phyloP scores from a whole-genome alignment of 164 flowering plant species.

The Nymphaea colorata region DNA sequence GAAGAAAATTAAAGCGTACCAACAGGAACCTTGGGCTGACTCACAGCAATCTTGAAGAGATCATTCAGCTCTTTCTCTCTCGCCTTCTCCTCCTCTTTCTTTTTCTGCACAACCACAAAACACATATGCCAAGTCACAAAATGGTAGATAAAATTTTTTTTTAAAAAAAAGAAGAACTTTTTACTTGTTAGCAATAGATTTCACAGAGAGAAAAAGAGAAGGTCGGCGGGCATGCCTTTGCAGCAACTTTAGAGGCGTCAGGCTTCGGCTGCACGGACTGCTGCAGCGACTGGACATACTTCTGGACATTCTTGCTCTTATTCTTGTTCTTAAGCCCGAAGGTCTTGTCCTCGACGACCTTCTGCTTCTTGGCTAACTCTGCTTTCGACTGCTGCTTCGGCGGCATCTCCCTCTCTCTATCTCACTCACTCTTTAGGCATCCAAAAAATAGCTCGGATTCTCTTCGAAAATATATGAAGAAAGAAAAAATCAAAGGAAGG shows the following conservation, averaged over 20 bases:
- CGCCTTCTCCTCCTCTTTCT: conserved; percentile 94
- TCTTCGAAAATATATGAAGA: neutral
- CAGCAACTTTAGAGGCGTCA: conserved; percentile 52
- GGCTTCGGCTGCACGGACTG: conserved; percentile 68
- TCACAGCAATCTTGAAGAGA: conserved; percentile 80
- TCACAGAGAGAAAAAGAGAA: neutral
- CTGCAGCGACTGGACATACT: conserved; percentile 72
- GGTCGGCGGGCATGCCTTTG: conserved; percentile 34
- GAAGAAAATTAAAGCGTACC: conserved; percentile 28
- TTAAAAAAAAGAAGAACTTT: neutral
- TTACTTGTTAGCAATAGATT: neutral
- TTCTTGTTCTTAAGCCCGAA: conserved; percentile 95
- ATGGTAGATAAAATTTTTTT: neutral
- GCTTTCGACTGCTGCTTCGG: conserved; percentile 70
- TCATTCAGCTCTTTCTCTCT: conserved; percentile 89
- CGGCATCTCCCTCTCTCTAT: conserved; percentile 39
- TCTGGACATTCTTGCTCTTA: conserved; percentile 93
- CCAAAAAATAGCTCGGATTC: neutral
- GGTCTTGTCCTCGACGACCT: conserved; percentile 91
- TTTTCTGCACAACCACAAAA: conserved; percentile 43
- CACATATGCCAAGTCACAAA: neutral
- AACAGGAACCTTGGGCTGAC: conserved; percentile 93
- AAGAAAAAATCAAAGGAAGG: neutral
- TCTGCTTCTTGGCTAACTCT: conserved; percentile 97
- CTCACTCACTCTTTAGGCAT: neutral